Evolutionary conservation across 2,329 filamentous ascomycete genomes (phyloP).

Genomic region (Metarhizium humberi): DNA sequence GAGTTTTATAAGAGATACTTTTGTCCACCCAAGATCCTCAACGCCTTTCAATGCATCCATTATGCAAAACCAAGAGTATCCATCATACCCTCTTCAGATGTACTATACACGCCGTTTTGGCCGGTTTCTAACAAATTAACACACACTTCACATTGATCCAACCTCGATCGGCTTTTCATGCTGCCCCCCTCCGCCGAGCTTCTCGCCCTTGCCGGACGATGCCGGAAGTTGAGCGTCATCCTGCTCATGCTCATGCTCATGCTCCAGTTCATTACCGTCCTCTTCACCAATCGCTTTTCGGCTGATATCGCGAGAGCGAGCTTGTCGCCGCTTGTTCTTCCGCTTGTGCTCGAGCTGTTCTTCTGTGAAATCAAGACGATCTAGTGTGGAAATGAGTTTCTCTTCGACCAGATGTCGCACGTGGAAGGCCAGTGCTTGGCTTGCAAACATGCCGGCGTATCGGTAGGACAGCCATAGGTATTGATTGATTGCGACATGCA

Average conservation of each 20-base stretch:
- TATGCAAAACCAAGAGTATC: neutral
- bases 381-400: conserved; percentile 45
- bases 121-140: neutral
- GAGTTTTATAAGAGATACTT: neutral
- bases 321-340: conserved; percentile 12
- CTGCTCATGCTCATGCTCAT: conserved; percentile 11
- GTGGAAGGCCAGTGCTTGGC: conserved; percentile 66
- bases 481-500: conserved; percentile 75
- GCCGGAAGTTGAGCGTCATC: conserved; percentile 9
- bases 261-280: conserved; percentile 6
- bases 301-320: conserved; percentile 8
- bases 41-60: neutral
- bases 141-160: neutral
- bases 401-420: conserved; percentile 70
- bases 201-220: neutral
- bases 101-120: neutral
- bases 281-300: conserved; percentile 8
- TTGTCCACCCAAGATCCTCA: neutral
- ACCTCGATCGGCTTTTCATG: neutral
- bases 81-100: neutral
- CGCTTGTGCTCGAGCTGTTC: conserved; percentile 20
- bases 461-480: conserved; percentile 94
- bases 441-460: conserved; percentile 70
- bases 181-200: neutral
- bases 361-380: conserved; percentile 41